These are phyloP conservation scores for Xylariaceae sp. DNA, from an alignment of 2,329 filamentous ascomycete species.

Conservation along the genomic window DNA sequence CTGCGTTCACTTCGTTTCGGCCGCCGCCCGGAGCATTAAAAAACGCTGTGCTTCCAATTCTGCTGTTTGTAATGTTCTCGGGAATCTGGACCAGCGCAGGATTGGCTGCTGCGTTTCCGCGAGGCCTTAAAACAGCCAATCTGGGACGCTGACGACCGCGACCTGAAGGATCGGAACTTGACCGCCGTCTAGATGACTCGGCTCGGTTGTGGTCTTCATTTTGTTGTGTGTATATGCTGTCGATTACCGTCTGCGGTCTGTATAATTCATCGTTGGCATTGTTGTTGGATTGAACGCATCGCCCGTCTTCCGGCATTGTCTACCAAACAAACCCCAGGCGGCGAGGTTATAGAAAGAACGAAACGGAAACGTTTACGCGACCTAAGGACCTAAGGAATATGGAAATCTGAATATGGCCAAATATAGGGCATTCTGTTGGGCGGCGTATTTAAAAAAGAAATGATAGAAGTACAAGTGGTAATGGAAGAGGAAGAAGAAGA, in stretches of 20 bases:
- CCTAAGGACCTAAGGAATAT: no score
- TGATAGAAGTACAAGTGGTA: no score
- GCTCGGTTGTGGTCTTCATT: slow-evolving; percentile 7
- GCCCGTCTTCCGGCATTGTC: slow-evolving; percentile 13
- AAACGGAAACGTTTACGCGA: no score
- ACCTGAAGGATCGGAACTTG: slow-evolving; percentile 37
- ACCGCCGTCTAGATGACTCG: slow-evolving; percentile 32
- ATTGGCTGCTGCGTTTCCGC: slow-evolving; percentile 20
- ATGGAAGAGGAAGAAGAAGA: no score
- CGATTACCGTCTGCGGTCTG: slow-evolving; percentile 17
- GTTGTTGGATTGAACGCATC: slow-evolving; percentile 24
- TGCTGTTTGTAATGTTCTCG: slow-evolving; percentile 32
- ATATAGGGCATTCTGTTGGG: no score
- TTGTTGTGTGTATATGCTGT: slow-evolving; percentile 9
- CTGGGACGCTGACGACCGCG: slow-evolving; percentile 33
- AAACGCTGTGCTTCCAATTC: slow-evolving; percentile 34
- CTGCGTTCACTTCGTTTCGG: slow-evolving; percentile 61
- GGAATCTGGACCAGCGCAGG: slow-evolving; percentile 28
- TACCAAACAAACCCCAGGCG: no score
- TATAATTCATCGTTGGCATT: slow-evolving; percentile 24
- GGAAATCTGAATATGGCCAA: no score
- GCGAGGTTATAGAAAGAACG: no score
- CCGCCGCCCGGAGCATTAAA: slow-evolving; percentile 36
- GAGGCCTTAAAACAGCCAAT: slow-evolving; percentile 33
- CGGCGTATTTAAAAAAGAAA: no score